Evolutionary conservation across 148 eudicot genomes (phyloP).

Genomic region (Camellia japonica): DNA sequence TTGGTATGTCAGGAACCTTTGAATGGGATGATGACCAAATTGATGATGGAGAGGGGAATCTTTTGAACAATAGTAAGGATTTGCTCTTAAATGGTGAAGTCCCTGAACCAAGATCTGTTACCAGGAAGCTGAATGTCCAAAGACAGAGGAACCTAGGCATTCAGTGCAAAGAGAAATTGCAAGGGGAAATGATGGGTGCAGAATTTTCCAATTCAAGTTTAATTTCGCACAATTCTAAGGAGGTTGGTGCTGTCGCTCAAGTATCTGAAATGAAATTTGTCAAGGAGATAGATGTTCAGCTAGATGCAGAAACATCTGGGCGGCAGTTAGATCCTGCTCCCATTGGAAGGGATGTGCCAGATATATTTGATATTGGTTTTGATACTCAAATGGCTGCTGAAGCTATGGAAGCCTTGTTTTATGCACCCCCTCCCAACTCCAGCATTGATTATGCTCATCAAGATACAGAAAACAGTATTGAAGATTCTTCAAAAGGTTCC

Average conservation of each 20-base stretch:
- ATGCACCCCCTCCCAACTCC: conserved; percentile 27
- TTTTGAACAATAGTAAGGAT: conserved; percentile 19
- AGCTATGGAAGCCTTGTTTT: conserved; percentile 64
- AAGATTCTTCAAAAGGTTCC: conserved; percentile 25
- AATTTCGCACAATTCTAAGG: conserved; percentile 10
- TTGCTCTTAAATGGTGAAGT: conserved; percentile 10
- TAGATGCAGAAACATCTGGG: conserved; percentile 19
- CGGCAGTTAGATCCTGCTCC: conserved; percentile 22
- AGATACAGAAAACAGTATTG: conserved; percentile 18
- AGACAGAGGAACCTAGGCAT: conserved; percentile 18
- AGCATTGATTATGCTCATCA: conserved; percentile 24
- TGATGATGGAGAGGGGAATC: conserved; percentile 12
- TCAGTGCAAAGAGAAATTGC: conserved; percentile 16
- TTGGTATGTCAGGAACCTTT: conserved; percentile 29
- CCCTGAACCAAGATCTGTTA: conserved; percentile 20
- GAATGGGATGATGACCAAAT: conserved; percentile 48
- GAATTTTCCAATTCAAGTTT: conserved; percentile 14
- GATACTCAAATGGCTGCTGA: conserved; percentile 75
- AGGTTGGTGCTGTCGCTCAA: conserved; percentile 16
- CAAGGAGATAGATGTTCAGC: conserved; percentile 26
- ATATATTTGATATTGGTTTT: conserved; percentile 48
- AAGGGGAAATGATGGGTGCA: conserved; percentile 4
- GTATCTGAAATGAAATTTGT: conserved; percentile 20
- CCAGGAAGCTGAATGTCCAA: conserved; percentile 17
- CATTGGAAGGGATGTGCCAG: conserved; percentile 18